phyloP scores from a whole-genome alignment of 2,329 filamentous ascomycete species.

The Cladosporium sp. region DNA sequence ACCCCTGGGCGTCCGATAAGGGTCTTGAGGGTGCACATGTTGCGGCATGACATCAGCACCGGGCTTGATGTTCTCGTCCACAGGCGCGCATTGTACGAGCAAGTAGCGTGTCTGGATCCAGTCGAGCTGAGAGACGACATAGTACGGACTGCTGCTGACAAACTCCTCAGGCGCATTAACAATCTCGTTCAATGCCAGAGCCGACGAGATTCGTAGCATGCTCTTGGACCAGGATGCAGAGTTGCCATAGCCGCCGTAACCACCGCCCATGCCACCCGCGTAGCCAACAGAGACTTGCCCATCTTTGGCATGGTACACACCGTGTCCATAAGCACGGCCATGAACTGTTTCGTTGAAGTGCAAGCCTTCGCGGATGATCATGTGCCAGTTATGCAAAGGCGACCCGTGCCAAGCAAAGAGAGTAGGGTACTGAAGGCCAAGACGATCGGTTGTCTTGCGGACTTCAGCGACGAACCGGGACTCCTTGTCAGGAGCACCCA shows the following conservation, averaged over 20 bases:
- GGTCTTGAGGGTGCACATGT: conserved; percentile 42
- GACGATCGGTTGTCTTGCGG: conserved; percentile 43
- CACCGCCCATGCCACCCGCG: conserved; percentile 24
- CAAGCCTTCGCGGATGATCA: conserved; percentile 79
- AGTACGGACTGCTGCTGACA: conserved; percentile 55
- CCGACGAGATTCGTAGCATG: conserved; percentile 57
- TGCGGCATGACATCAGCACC: conserved; percentile 25
- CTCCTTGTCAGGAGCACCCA: conserved; percentile 87
- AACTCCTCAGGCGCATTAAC: conserved; percentile 72
- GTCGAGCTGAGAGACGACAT: conserved; percentile 72
- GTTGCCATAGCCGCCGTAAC: background rate
- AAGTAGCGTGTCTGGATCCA: conserved; percentile 92
- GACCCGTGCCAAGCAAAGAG: conserved; percentile 90
- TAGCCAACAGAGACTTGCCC: conserved; percentile 61
- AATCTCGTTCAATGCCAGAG: conserved; percentile 80
- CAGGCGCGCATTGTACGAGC: conserved; percentile 55
- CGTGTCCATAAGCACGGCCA: conserved; percentile 73
- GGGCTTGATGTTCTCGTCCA: conserved; percentile 23
- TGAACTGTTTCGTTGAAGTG: conserved; percentile 64
- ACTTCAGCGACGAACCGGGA: conserved; percentile 69
- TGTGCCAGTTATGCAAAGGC: conserved; percentile 77
- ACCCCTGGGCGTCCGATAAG: conserved; percentile 44
- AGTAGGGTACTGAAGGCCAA: conserved; percentile 59
- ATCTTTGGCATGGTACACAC: conserved; percentile 74
- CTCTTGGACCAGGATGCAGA: conserved; percentile 64